phyloP scores from a whole-genome alignment of 1,284 basidiomycete genomes.

The Ustilago sp. region DNA sequence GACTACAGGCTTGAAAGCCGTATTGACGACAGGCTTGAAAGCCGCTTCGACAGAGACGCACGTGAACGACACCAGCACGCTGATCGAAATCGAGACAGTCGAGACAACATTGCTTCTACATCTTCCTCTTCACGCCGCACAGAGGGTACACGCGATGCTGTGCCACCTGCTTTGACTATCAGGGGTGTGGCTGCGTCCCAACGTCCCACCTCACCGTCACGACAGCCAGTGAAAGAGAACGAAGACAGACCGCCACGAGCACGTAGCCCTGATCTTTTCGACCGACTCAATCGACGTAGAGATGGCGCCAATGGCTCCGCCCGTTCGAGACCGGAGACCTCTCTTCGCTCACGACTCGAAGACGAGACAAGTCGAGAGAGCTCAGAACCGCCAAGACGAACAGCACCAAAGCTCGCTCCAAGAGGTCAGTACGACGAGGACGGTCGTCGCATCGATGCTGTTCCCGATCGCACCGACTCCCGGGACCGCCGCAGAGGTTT shows the following conservation, averaged over 20 bases:
- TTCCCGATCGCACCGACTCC: neutral
- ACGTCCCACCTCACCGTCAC: slow-evolving; percentile 14
- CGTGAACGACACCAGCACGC: neutral
- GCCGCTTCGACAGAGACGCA: slow-evolving; percentile 1
- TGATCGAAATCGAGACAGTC: slow-evolving; percentile 4
- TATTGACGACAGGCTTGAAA: slow-evolving; percentile 10
- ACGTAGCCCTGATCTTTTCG: slow-evolving; percentile 38
- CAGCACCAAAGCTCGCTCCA: slow-evolving; percentile 31
- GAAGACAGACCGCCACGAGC: slow-evolving; percentile 17
- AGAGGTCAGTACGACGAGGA: slow-evolving; percentile 37
- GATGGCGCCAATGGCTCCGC: slow-evolving; percentile 24
- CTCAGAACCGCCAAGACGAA: slow-evolving; percentile 11
- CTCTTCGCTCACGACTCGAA: slow-evolving; percentile 25
- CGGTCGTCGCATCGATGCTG: slow-evolving; percentile 34
- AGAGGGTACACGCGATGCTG: slow-evolving; percentile 16
- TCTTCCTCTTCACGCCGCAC: slow-evolving; percentile 21
- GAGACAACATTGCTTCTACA: slow-evolving; percentile 7
- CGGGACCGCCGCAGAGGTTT: slow-evolving; percentile 7
- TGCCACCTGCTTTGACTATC: slow-evolving; percentile 27
- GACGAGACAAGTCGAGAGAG: neutral
- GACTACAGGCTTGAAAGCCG: slow-evolving; percentile 19
- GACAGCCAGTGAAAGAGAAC: neutral
- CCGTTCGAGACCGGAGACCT: slow-evolving; percentile 15
- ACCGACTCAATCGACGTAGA: slow-evolving; percentile 25
- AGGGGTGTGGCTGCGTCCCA: slow-evolving; percentile 35